Base-by-base conservation (phyloP, 345 rosid genomes). In the Arabis alpina region DNA sequence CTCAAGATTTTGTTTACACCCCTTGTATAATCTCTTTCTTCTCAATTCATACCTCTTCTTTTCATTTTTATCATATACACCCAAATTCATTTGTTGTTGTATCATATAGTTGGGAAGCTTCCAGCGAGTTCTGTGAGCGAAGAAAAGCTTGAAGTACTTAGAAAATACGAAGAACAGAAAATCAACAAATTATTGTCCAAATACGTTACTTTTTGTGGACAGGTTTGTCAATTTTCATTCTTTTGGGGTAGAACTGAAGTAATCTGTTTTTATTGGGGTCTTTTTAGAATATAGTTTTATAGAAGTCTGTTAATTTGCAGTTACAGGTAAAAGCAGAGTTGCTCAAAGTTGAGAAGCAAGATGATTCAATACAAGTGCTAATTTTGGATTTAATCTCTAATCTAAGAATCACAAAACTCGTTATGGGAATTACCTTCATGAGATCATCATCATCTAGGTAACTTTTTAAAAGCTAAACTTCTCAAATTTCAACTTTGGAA, bases 51-150 rank as follows among this genome's bases (percentile, higher is more conserved):
- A 43, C 42, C 51, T 42, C 39, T 36, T 40, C 1, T 34, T 50
- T 30, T 34, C 1, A n/a, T n/a, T 30, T 44, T n/a, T 4, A 13
- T 40, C 19, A 61, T 25, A 25, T 45, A 61, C 36, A 24, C 42
- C 73, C 58, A 8, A 53, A 10, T 25, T 47, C 23, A 13, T 53
- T 39, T n/a, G 39, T 36, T 36, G 8, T 36, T 8, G 39, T 36
- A 55, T 41, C 30, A 27, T 42, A 93, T 42, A 93, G 95, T 84
- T 81, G 97, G 98, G 50, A 93, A 88, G 85, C 82, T 88, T 51
- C 97, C 91, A 53, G 95, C 87, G 30, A 83, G 84, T 49, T 65
- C 93, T 13, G 81, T 87, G 27, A 90, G 84, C 28, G 90, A 90
- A 47, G 88, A 82, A 73, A 84, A 82, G 54, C 77, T 90, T 64